A percentile compares a stretch with the other conserved stretches of the same genome.
Conservation (phyloP, 495 filamentous ascomycete genomes). For the Aspergillus leporis region DNA sequence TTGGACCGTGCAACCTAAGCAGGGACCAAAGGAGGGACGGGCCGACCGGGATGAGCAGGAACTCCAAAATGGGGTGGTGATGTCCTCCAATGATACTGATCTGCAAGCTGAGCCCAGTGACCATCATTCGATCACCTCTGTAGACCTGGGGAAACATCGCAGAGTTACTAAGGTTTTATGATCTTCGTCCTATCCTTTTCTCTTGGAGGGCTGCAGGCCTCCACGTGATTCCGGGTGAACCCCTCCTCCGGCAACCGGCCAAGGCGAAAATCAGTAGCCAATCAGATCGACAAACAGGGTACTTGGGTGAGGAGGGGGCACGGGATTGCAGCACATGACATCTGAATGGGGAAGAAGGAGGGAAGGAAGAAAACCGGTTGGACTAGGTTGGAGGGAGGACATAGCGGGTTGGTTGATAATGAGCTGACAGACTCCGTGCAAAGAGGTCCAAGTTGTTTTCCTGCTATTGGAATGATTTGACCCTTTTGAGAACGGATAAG, state of each 20-base stretch:
- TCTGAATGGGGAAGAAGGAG: constrained; percentile 16
- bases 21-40: constrained; percentile 18
- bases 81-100: constrained; percentile 8
- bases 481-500: background rate
- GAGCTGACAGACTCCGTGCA: background rate
- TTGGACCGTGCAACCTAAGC: constrained; percentile 11
- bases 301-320: constrained; percentile 38
- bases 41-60: constrained; percentile 21
- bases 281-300: constrained; percentile 24
- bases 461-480: background rate
- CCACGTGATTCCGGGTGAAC: constrained; percentile 33
- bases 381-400: background rate
- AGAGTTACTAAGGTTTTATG: constrained; percentile 1
- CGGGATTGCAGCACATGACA: constrained; percentile 48
- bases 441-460: background rate
- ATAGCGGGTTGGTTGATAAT: constrained; percentile 1
- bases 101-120: constrained; percentile 3
- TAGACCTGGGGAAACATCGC: constrained; percentile 6
- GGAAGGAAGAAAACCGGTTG: constrained; percentile 21
- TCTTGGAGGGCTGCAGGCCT: constrained; percentile 14
- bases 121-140: background rate
- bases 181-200: background rate
- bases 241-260: constrained; percentile 26
- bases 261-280: constrained; percentile 25
- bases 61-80: background rate